Conservation (phyloP, 2,329 filamentous ascomycete species). For the Bipolaris sorokiniana region DNA sequence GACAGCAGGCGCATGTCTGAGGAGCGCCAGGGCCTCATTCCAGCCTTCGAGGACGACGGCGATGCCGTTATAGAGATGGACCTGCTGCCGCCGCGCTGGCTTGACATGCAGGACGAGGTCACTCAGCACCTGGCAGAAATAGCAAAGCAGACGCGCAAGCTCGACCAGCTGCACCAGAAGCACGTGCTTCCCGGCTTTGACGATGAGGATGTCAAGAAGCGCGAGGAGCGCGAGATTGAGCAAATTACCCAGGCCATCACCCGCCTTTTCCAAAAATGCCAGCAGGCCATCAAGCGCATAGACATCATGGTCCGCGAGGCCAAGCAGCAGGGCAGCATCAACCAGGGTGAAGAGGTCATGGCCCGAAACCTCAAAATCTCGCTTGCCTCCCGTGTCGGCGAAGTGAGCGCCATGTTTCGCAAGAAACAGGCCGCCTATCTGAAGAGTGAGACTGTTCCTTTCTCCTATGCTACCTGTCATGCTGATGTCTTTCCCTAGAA, state of each 20-base stretch:
- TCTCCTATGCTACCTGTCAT: background rate
- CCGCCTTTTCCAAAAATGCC: constrained; percentile 84
- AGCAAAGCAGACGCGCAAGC: constrained; percentile 77
- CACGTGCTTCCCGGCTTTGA: constrained; percentile 96
- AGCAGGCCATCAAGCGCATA: constrained; percentile 84
- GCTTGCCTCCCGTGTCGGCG: constrained; percentile 84
- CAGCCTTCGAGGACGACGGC: constrained; percentile 81
- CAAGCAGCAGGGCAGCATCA: constrained; percentile 73
- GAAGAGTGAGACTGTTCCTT: constrained; percentile 69
- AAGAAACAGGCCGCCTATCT: constrained; percentile 98
- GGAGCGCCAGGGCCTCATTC: constrained; percentile 82
- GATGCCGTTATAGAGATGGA: constrained; percentile 99
- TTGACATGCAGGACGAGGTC: constrained; percentile 93
- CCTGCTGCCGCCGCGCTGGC: constrained; percentile 90
- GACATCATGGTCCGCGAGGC: constrained; percentile 86
- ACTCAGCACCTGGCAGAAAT: constrained; percentile 81
- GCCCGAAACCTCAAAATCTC: constrained; percentile 94
- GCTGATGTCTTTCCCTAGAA: constrained; percentile 40
- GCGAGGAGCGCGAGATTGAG: constrained; percentile 91
- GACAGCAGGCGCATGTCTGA: constrained; percentile 57
- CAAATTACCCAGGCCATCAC: constrained; percentile 89
- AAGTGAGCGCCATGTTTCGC: constrained; percentile 87
- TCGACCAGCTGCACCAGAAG: constrained; percentile 95
- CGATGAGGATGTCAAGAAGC: constrained; percentile 85
- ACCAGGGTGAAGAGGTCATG: constrained; percentile 89